A percentile compares a stretch with the other conserved stretches of the same genome.
Evolutionary conservation across 192 early-diverging fungal species (phyloP).

Genomic region (Entomortierella lignicola): DNA sequence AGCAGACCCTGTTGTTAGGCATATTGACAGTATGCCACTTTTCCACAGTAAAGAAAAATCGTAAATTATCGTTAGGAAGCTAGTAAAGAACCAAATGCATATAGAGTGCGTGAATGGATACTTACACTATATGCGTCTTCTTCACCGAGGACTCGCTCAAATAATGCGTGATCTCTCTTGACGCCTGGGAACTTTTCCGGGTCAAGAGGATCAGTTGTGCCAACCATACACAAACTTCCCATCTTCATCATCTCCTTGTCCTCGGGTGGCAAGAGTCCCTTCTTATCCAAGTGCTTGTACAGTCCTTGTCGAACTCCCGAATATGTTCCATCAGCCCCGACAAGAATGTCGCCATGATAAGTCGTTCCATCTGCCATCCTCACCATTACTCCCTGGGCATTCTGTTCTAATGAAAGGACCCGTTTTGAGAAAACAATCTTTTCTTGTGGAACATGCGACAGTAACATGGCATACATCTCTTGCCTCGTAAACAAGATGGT

Average conservation of each 20-base stretch:
- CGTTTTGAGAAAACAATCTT: not conserved
- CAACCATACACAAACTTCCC: conserved; percentile 10
- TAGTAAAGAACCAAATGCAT: not conserved
- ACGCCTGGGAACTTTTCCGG: conserved; percentile 8
- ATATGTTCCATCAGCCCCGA: conserved; percentile 1
- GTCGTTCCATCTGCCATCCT: conserved; percentile 10
- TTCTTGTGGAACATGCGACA: conserved; percentile 7
- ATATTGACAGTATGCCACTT: conserved; percentile 15
- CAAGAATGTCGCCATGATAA: conserved; percentile 16
- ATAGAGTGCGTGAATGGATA: not conserved
- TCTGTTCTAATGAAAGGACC: not conserved
- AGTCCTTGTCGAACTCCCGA: conserved; percentile 9
- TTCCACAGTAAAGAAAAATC: too few relatives aligned
- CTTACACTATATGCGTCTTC: conserved; percentile 12
- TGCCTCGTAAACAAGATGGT: conserved; percentile 7
- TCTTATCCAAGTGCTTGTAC: conserved; percentile 4
- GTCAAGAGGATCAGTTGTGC: conserved; percentile 13
- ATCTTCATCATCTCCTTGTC: not conserved
- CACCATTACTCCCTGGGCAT: not conserved
- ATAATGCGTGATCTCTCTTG: not conserved
- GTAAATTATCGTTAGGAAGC: too few relatives aligned
- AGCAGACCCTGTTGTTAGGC: conserved; percentile 13
- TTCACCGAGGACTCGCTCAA: conserved; percentile 2
- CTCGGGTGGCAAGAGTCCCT: not conserved
- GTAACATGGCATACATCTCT: conserved; percentile 10